Evolutionary conservation across 768 basidiomycete species (phyloP), one percentile per base, ranked within the genome.

Genomic region (Rhodotorula babjevae): DNA sequence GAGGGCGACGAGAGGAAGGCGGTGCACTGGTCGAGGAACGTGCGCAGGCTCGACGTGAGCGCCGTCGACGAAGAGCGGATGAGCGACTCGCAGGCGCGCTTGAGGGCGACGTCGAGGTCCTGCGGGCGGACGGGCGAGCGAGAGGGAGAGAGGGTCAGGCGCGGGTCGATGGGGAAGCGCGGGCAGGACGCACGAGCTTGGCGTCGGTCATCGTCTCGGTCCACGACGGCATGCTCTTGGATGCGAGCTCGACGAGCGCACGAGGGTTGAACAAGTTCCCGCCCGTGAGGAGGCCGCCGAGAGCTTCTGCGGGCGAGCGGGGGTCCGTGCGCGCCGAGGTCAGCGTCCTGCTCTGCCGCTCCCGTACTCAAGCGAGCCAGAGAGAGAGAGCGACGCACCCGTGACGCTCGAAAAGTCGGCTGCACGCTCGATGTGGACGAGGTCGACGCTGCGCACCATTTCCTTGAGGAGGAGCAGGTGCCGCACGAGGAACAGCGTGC

Each of bases 401-500:
- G 69, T 71, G 3, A 75, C 81, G 40, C 70, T 59, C 21, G 71
- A 69, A 31, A 74, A 56, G 80, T 78, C 62, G 79, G 82, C 33
- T 73, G 82, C 76, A 84, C 86, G 21, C 46, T 85, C 85, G 69
- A 82, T 83, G 61, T 84, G 83, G 19, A 82, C 85, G 42, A 91
- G 81, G 70, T 90, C 91, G 49, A 92, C 82, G 76, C 88, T 89
- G 56, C 87, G 84, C 15, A 89, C 85, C 74, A 96, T 87, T 82
- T 99, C 96, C 80, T 96, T 98, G 71, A 98, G 80, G 46, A 97
- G 89, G 63, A 98, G 82, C 31, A 97, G 80, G 81, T 99, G 94
- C 56, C 93, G 86, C 36, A 94, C 88, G 53, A 95, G 86, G 84
- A 99, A 98, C 23, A 98, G 83, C 31, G 87, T 85, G 0, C 88